Percentiles rank a stretch among this genome's conserved stretches.
Evolutionary conservation across 225 moss, liverwort and hornwort genomes (phyloP).

Genomic region (Marchantia polymorpha): DNA sequence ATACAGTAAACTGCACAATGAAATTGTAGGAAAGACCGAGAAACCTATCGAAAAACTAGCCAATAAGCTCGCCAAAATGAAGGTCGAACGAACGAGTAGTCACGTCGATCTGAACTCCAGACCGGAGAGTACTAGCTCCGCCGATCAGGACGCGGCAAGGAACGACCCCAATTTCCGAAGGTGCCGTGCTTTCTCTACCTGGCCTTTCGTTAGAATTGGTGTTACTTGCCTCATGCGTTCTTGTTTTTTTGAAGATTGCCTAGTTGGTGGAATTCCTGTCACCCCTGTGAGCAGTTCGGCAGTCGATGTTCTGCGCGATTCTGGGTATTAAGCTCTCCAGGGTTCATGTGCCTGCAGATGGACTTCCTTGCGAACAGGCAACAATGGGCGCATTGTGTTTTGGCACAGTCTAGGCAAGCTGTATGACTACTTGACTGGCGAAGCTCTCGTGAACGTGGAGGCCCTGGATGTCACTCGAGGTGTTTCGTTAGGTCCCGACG

Average conservation of each 20-base stretch:
- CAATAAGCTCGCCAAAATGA: neutral
- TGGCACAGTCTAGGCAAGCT: slow-evolving; percentile 44
- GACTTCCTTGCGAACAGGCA: slow-evolving; percentile 31
- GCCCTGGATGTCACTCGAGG: slow-evolving; percentile 39
- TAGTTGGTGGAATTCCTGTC: neutral
- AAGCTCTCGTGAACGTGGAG: slow-evolving; percentile 34
- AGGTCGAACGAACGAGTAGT: neutral
- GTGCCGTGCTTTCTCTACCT: neutral
- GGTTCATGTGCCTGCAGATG: slow-evolving; percentile 15
- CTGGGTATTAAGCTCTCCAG: neutral
- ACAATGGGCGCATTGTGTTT: slow-evolving; percentile 24
- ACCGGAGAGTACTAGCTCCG: neutral
- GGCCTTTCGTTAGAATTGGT: neutral
- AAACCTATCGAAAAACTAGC: slow-evolving; percentile 4
- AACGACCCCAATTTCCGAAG: slow-evolving; percentile 5
- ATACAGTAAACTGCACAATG: slow-evolving; percentile 18
- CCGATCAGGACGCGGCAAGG: neutral
- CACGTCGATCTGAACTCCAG: neutral
- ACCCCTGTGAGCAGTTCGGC: neutral
- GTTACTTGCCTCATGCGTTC: too few relatives aligned
- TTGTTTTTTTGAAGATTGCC: neutral
- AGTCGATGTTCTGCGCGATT: neutral
- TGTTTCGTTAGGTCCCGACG: slow-evolving; percentile 20
- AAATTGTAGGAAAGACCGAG: slow-evolving; percentile 5
- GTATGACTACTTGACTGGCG: slow-evolving; percentile 35